Evolutionary conservation across 2,329 filamentous ascomycete species (phyloP), one percentile per base, ranked within the genome.

Genomic region (Emergomyces pasteurianus): DNA sequence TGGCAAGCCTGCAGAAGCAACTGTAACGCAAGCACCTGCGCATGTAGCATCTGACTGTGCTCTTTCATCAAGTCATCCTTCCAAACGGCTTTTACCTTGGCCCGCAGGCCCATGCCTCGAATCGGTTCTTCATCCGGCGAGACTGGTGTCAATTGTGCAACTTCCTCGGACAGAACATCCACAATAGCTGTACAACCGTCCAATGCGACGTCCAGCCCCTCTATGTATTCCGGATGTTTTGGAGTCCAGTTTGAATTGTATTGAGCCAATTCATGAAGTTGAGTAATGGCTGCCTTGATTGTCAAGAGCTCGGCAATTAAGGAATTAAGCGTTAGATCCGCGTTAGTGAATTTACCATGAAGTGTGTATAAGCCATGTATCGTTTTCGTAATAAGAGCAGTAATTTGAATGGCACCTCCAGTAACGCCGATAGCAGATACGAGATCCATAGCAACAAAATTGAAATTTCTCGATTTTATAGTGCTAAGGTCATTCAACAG

Each of bases 361-460:
- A 75, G 65, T 38, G 70, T 64, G 8, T 66, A 66, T n/a, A 76
- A 65, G 18, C 70, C 70, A 40, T 67, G 64, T 3, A 72, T 65
- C 0, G 71, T 74, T 40, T 70, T 69, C 4, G 67, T 66, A 53
- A 75, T 73, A 36, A 70, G 65, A 60, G 70, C 68, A 26, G 69
- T 64, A 21, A 75, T 70, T 59, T 72, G 72, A 40, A 74, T 62
- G 2, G 68, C 71, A 28, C 72, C 72, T 10, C 67, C 70, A 49
- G 73, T 63, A 43, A 71, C 60, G 14, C 74, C 73, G 59, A 74
- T 69, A 18, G 68, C 67, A 59, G 73, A 68, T 23, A 69, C 63
- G 36, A 73, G 73, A 66, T 81, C 86, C 46, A 86, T 95, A 86
- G 28, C 53, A 36, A 21, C 34, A 12, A 42, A 21, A 14, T 12